Base-by-base conservation (phyloP, 345 rosid species). In the Gossypium ekmanianum region DNA sequence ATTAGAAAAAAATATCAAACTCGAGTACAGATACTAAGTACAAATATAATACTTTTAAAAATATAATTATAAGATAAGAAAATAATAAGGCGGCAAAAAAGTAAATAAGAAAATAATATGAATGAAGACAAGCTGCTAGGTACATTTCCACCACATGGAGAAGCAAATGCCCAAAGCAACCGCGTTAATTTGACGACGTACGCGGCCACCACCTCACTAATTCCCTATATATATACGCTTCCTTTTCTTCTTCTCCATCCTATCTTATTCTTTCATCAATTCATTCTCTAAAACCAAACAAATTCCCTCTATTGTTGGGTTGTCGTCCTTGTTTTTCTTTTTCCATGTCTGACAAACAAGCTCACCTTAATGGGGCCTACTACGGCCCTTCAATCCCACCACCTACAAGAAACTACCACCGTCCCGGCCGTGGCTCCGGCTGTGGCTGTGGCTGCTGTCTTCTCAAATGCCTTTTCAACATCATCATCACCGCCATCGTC, bases 331-430 rank as follows among this genome's bases (percentile, higher is more conserved):
- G 68, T 14, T 50, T 13, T 51, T 16, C 10, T 56, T 8, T 71
- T 68, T 61, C 17, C 43, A 90, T 91, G 96, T 81, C 82, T 13
- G 93, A 88, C n/a, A 84, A 85, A 11, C 87, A 87, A 79, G 70
- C 81, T 12, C 83, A 72, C 2, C 52, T 92, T 20, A 90, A 84
- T 76, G 97, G 93, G 0, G 91, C 94, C 76, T 90, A 86, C 59
- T 87, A 92, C 61, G 97, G 97, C 6, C 90, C 94, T 13, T 74
- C 89, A 8, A 70, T 92, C 73, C 93, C 93, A 56, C 92, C 94
- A 0, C 78, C 88, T 1, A 75, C 76, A 7, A 77, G 74, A 56
- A 61, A 61, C 59, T 82, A 85, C 85, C 88, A 83, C 79, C 81
- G 88, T 54, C 90, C 62, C 7, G 41, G n/a, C 41, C 85, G 88